Base-by-base conservation (phyloP, 2,329 filamentous ascomycete genomes). In the Eurotiales sp. region DNA sequence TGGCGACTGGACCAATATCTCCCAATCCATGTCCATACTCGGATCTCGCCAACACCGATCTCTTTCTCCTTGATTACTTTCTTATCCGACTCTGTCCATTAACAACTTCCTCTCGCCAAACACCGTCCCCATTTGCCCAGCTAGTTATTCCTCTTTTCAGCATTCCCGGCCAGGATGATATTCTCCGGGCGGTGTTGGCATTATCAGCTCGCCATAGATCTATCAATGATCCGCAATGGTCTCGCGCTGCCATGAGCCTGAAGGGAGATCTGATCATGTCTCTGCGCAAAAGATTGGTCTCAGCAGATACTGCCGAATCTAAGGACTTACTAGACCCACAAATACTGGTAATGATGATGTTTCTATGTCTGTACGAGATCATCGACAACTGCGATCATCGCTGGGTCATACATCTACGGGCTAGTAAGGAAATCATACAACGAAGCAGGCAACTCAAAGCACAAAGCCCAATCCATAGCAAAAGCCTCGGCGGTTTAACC, bases 361-460 rank as follows among this genome's bases (percentile, higher is more conserved):
- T 75, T 56, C 60, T 75, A n/a, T 75, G 72, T 52, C 62, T 74
- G 3, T 74, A 70, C 50, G 73, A 75, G 49, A 75, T 76, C 43
- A 60, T 71, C 15, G 70, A 72, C 43, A 68, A 73, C 40, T 72
- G 71, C 47, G 72, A 74, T 49, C 55, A 68, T 46, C 65, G 69
- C 51, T 78, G 76, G 76, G 74, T 74, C 0, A 68, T 77, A 3
- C 76, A 78, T 41, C 60, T 77, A 0, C 67, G 71, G 36, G 76
- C 75, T 0, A 75, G 75, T 7, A 73, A 75, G 46, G 72, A 77
- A 40, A 60, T 78, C 22, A 72, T 78, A 39, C 64, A 69, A 2
- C 61, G 71, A 3, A 64, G 74, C 14, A 64, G 66, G 25, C 62
- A 67, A 29, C 58, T 50, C 23, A 19, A 48, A 25, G 17, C 15